Evolutionary conservation across 257 asterid species (phyloP), one percentile per base, ranked within the genome.

Genomic region (Nicotiana benthamiana): DNA sequence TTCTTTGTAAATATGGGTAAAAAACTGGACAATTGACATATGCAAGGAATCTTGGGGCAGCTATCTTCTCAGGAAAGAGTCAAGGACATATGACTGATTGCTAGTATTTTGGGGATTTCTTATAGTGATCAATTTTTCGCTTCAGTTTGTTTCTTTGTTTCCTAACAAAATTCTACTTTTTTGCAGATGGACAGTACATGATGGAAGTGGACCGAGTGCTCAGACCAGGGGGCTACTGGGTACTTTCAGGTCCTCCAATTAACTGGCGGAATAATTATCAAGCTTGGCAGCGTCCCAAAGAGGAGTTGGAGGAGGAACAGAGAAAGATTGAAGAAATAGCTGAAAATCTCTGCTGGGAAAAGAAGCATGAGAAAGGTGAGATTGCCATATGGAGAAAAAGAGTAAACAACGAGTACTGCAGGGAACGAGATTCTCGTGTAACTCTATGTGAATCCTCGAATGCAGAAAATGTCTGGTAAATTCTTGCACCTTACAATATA

Each of bases 201-300:
- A 87, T 24, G 85, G 90, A 87, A 70, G 76, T 87, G 8, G 88
- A 87, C 74, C 72, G 90, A 82, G 90, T 87, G 66, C 85, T 87
- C 46, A 84, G 88, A 84, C 90, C 90, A 3, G 90, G 90, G 65
- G 90, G 90, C 26, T 87, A 87, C 81, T 87, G 90, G 90, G 65
- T 87, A 77, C 88, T 87, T 64, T 87, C 90, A 5, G 90, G 90
- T 65, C 90, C 90, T 81, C 90, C 90, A 2, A 87, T 87, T 52
- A 83, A 79, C 83, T 87, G 90, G 90, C 52, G 87, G 62, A 79
- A 34, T 28, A 80, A 62, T 70, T 79, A 83, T 81, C 75, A 81
- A 81, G 83, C 84, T 16, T 87, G 90, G 90, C 26, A 83, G 48
- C 85, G 84, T 27, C 79, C 87, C 4, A 78, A 83, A 79, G 88